phyloP scores from a whole-genome alignment of 2,329 filamentous ascomycete species.

The Xylaria sp. region DNA sequence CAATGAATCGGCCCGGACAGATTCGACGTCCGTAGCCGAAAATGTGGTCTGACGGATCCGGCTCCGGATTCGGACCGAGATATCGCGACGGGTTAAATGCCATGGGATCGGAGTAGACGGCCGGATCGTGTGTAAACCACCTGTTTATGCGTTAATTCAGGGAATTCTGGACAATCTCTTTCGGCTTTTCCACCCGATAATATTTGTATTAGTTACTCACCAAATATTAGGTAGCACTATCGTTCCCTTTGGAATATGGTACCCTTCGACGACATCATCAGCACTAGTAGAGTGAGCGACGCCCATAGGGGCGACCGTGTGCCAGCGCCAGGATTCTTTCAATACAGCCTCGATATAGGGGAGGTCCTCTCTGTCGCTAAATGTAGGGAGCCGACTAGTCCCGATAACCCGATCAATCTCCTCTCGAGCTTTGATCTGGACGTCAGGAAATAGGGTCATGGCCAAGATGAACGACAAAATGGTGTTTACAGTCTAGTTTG shows the following conservation, averaged over 20 bases:
- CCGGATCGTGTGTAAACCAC: conserved; percentile 69
- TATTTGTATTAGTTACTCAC: conserved; percentile 20
- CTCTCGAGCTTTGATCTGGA: conserved; percentile 52
- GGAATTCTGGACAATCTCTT: not conserved
- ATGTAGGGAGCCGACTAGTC: conserved; percentile 41
- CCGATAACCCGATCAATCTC: conserved; percentile 49
- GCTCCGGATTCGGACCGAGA: conserved; percentile 47
- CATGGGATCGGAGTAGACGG: conserved; percentile 64
- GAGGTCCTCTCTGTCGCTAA: conserved; percentile 40
- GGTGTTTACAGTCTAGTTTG: conserved; percentile 53
- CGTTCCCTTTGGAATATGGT: conserved; percentile 37
- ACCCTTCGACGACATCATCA: conserved; percentile 36
- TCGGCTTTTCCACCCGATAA: not conserved
- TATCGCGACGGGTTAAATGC: conserved; percentile 51
- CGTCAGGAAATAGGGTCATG: conserved; percentile 59
- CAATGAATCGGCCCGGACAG: conserved; percentile 51
- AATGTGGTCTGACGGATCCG: conserved; percentile 42
- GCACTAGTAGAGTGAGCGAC: conserved; percentile 24
- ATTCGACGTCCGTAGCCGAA: conserved; percentile 53
- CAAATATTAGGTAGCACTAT: conserved; percentile 35
- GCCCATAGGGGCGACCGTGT: conserved; percentile 44
- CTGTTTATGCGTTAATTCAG: conserved; percentile 14
- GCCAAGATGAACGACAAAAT: conserved; percentile 57
- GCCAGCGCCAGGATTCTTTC: conserved; percentile 44
- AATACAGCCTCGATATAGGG: conserved; percentile 45